A percentile compares a stretch with the other conserved stretches of the same genome.
Conservation (phyloP, 768 basidiomycete species). For the Nidularia pulvinata region DNA sequence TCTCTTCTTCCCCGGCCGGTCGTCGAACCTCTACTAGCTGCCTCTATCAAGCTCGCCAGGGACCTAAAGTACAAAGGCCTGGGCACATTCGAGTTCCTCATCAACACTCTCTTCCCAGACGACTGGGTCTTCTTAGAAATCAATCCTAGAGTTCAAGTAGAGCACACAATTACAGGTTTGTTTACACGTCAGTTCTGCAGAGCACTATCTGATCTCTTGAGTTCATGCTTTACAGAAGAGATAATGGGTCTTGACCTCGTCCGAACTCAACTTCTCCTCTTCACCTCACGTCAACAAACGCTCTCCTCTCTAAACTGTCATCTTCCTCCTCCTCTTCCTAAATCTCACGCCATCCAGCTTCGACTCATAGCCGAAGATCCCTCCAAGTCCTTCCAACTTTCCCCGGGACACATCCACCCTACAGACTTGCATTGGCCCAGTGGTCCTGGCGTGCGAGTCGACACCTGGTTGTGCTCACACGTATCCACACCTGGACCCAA, state of each 20-base stretch:
- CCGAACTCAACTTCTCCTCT: slow-evolving; percentile 87
- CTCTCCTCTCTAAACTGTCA: slow-evolving; percentile 72
- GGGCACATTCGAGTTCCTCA: slow-evolving; percentile 88
- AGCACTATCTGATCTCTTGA: too few relatives aligned
- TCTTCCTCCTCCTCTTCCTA: slow-evolving; percentile 66
- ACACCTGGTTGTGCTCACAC: slow-evolving; percentile 81
- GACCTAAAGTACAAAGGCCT: slow-evolving; percentile 83
- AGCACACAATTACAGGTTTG: slow-evolving; percentile 87
- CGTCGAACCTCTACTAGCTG: slow-evolving; percentile 65
- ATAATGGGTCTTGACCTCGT: slow-evolving; percentile 90
- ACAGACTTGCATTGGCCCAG: slow-evolving; percentile 70
- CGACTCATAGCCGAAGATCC: slow-evolving; percentile 92
- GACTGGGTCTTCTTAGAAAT: slow-evolving; percentile 92
- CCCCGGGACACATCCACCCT: slow-evolving; percentile 53
- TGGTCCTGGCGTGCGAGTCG: slow-evolving; percentile 85
- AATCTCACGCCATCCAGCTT: slow-evolving; percentile 83
- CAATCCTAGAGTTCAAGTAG: slow-evolving; percentile 91
- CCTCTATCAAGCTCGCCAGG: slow-evolving; percentile 79
- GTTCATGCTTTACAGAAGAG: slow-evolving; percentile 48
- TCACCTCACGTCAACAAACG: slow-evolving; percentile 56
- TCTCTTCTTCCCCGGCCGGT: slow-evolving; percentile 74
- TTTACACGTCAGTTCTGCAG: slow-evolving; percentile 16
- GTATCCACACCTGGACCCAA: slow-evolving; percentile 42
- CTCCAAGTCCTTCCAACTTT: slow-evolving; percentile 72
- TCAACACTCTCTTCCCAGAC: slow-evolving; percentile 59